Conservation (phyloP, 805 yeast species). For the Spathaspora girioi region DNA sequence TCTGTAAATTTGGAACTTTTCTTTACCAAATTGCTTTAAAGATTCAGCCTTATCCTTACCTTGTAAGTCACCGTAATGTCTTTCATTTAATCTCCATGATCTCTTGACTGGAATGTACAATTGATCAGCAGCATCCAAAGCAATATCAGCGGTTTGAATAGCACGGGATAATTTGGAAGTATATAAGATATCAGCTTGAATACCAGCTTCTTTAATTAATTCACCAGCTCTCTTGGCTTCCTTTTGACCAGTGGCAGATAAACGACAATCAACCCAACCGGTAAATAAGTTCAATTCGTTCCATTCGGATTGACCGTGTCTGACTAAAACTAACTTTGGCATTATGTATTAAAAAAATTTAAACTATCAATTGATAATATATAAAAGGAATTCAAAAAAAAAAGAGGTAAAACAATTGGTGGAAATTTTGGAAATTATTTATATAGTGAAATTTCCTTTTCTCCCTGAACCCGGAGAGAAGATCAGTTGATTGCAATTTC, state of each 20-base stretch:
- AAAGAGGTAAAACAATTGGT: background rate
- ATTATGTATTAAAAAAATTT: constrained; percentile 14
- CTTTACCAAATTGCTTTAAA: constrained; percentile 81
- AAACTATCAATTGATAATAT: constrained; percentile 3
- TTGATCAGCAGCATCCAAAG: constrained; percentile 84
- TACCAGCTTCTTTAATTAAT: constrained; percentile 79
- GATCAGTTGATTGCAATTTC: background rate
- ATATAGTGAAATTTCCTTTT: background rate
- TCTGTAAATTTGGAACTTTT: constrained; percentile 95
- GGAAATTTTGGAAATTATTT: background rate
- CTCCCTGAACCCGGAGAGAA: background rate
- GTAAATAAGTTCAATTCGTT: constrained; percentile 96
- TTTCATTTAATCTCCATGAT: constrained; percentile 97
- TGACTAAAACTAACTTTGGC: constrained; percentile 79
- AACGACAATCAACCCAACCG: constrained; percentile 96
- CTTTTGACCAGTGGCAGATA: constrained; percentile 77
- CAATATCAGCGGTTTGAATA: constrained; percentile 95
- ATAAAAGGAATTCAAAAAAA: background rate
- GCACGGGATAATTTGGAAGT: constrained; percentile 93
- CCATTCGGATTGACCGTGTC: constrained; percentile 99
- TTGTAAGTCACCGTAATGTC: constrained; percentile 98
- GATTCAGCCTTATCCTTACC: constrained; percentile 98
- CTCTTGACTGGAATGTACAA: constrained; percentile 88
- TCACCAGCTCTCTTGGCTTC: constrained; percentile 95
- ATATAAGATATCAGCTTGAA: constrained; percentile 82